phyloP scores from a whole-genome alignment of 1,284 basidiomycete genomes.

The Xerocomus nothofagi region DNA sequence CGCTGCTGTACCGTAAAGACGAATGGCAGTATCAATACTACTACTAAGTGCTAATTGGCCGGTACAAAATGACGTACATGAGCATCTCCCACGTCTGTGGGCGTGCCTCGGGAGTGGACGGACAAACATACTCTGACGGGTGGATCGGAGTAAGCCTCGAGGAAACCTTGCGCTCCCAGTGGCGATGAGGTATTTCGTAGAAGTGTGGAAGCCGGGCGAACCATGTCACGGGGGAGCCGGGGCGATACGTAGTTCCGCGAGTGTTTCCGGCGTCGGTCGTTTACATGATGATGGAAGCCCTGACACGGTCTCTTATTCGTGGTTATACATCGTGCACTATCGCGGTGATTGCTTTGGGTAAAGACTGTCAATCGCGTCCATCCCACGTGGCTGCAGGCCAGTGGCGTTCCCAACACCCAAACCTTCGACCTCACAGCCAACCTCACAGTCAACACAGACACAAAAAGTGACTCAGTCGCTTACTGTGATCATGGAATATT shows the following conservation, averaged over 20 bases:
- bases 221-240: not conserved
- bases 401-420: not conserved
- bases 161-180: conserved; percentile 19
- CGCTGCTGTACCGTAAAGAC: conserved; percentile 15
- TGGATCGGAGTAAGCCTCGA: conserved; percentile 24
- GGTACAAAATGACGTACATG: conserved; percentile 1
- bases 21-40: not conserved
- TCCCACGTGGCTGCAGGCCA: not conserved
- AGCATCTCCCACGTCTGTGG: conserved; percentile 1
- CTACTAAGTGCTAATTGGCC: too few species aligned
- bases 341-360: not conserved
- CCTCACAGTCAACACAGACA: not conserved
- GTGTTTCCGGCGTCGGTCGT: not conserved
- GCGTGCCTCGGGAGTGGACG: not conserved
- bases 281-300: not conserved
- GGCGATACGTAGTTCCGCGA: not conserved
- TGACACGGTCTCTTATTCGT: not conserved
- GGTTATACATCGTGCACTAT: not conserved
- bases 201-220: conserved; percentile 4
- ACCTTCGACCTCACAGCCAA: not conserved
- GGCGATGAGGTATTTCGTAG: conserved; percentile 17
- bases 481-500: conserved; percentile 3
- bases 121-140: not conserved
- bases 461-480: not conserved
- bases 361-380: not conserved